Percentiles rank a stretch among this genome's conserved stretches.
Conservation (phyloP, 73 alveolate species). For the Stentor coeruleus region DNA sequence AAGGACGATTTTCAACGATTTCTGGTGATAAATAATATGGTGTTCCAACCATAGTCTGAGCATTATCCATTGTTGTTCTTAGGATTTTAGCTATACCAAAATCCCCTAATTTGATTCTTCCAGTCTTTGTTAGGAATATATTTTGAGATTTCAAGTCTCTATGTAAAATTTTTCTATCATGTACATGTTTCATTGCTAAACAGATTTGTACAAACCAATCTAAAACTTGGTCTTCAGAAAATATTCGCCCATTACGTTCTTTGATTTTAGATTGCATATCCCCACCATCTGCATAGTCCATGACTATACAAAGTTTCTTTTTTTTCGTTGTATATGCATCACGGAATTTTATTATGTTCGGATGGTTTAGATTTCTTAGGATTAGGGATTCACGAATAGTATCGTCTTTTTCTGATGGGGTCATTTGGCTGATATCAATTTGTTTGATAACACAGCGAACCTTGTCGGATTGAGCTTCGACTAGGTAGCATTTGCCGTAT, state of each 20-base stretch:
- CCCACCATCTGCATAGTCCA: constrained; percentile 86
- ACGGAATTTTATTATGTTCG: constrained; percentile 78
- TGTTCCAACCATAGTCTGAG: constrained; percentile 32
- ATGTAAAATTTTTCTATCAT: constrained; percentile 60
- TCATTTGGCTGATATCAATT: constrained; percentile 56
- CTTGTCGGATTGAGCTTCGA: constrained; percentile 58
- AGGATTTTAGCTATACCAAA: constrained; percentile 66
- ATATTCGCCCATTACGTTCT: constrained; percentile 46
- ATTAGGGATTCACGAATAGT: constrained; percentile 82
- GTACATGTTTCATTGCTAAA: constrained; percentile 61
- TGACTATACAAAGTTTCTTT: constrained; percentile 73
- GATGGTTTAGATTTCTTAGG: constrained; percentile 77
- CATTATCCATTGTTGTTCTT: constrained; percentile 37
- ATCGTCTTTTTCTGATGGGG: constrained; percentile 46
- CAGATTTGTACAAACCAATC: constrained; percentile 68
- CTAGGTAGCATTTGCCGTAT: constrained; percentile 77
- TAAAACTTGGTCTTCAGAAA: constrained; percentile 48
- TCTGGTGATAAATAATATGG: constrained; percentile 44
- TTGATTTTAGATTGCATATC: constrained; percentile 46
- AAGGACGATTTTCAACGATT: constrained; percentile 26
- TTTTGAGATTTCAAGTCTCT: constrained; percentile 68
- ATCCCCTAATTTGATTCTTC: constrained; percentile 59
- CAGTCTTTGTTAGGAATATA: constrained; percentile 50
- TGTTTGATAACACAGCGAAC: constrained; percentile 57
- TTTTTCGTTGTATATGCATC: constrained; percentile 83